Conservation (phyloP, 768 basidiomycete species). For the Pleurotus djamor region DNA sequence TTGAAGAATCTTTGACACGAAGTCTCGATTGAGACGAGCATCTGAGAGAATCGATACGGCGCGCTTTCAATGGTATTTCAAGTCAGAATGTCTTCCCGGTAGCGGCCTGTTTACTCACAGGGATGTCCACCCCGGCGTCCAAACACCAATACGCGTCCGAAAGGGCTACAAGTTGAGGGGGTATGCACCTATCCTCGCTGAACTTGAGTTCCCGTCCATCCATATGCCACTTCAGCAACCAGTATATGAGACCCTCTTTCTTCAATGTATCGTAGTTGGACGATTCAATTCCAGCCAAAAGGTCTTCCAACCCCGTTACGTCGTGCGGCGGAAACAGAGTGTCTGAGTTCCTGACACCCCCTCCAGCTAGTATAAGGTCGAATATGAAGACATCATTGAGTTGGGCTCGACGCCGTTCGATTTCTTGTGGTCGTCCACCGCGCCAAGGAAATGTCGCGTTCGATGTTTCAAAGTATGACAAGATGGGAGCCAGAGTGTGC, state of each 20-base stretch:
- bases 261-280: constrained; percentile 74
- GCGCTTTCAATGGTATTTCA: constrained; percentile 34
- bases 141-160: constrained; percentile 87
- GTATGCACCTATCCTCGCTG: constrained; percentile 55
- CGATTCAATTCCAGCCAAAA: constrained; percentile 59
- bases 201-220: constrained; percentile 58
- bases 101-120: constrained; percentile 42
- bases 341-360: constrained; percentile 58
- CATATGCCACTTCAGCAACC: constrained; percentile 75
- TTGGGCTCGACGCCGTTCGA: constrained; percentile 58
- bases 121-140: constrained; percentile 64
- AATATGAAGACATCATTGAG: constrained; percentile 69
- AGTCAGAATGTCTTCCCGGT: background rate
- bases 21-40: constrained; percentile 71
- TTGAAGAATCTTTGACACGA: constrained; percentile 74
- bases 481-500: constrained; percentile 14
- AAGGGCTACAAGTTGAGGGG: constrained; percentile 71
- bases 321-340: constrained; percentile 69
- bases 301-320: constrained; percentile 44
- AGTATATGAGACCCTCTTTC: constrained; percentile 80
- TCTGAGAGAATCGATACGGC: constrained; percentile 76
- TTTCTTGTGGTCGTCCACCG: constrained; percentile 47
- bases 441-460: constrained; percentile 59
- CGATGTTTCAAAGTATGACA: constrained; percentile 52
- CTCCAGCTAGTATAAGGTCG: constrained; percentile 67